A percentile compares a stretch with the other conserved stretches of the same genome.
phyloP scores from a whole-genome alignment of 2,329 filamentous ascomycete species.

The Cladosporium sp. region DNA sequence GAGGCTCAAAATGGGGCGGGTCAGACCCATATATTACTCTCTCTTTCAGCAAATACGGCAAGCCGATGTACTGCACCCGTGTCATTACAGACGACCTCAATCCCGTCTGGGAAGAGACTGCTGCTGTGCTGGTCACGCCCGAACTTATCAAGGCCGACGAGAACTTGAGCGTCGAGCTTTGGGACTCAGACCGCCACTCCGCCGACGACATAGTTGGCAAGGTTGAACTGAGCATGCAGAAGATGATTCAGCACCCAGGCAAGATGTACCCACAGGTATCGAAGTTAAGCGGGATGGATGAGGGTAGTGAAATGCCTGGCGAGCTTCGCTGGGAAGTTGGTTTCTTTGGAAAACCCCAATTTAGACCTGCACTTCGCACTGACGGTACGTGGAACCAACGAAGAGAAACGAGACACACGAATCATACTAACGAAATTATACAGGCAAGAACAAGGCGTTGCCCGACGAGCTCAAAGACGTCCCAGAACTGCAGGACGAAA shows the following conservation, averaged over 20 bases:
- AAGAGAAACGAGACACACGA: too few species aligned
- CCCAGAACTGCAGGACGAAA: constrained; percentile 80
- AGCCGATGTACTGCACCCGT: constrained; percentile 95
- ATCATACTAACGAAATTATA: too few species aligned
- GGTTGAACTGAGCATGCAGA: constrained; percentile 86
- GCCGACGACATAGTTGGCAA: constrained; percentile 95
- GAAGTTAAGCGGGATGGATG: constrained; percentile 75
- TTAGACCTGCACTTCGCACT: constrained; percentile 77
- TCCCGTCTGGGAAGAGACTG: constrained; percentile 84
- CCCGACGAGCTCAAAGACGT: constrained; percentile 69
- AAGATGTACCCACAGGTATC: constrained; percentile 90
- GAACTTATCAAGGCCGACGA: constrained; percentile 92
- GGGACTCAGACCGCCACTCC: constrained; percentile 90
- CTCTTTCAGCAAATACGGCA: constrained; percentile 92
- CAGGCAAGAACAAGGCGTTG: constrained; percentile 73
- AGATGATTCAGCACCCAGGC: constrained; percentile 89
- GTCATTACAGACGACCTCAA: constrained; percentile 94
- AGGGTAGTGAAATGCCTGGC: constrained; percentile 84
- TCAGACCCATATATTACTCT: constrained; percentile 95
- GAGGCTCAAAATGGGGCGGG: constrained; percentile 78
- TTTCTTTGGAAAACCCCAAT: constrained; percentile 86
- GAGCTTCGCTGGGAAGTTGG: constrained; percentile 95
- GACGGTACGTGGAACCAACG: too few species aligned
- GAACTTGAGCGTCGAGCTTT: constrained; percentile 86
- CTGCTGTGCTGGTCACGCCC: constrained; percentile 78